Evolutionary conservation across 2,329 filamentous ascomycete genomes (phyloP).

Genomic region (Colletotrichum liaoningense): DNA sequence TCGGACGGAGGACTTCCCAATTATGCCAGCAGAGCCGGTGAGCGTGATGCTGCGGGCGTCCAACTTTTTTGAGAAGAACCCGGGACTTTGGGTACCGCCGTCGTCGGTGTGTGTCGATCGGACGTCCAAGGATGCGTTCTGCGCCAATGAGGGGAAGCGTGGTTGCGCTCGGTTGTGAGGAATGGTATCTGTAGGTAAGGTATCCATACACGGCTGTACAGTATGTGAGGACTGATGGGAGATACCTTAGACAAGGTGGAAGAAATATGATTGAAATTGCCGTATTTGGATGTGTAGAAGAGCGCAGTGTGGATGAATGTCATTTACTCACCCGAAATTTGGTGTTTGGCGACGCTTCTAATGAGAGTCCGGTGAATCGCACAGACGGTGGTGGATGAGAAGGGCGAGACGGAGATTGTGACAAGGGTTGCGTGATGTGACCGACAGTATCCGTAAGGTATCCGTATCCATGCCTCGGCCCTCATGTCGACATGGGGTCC

Average conservation of each 20-base stretch:
- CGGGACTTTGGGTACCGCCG: conserved; percentile 49
- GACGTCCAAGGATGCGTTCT: conserved; percentile 1
- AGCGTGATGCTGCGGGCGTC: conserved; percentile 60
- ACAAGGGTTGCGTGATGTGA: not conserved
- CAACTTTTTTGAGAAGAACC: conserved; percentile 64
- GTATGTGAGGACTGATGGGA: no score
- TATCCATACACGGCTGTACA: not conserved
- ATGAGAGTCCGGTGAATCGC: not conserved
- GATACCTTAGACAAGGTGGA: not conserved
- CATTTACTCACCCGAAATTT: not conserved
- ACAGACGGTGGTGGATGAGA: not conserved
- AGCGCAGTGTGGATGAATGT: not conserved
- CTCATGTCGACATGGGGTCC: not conserved
- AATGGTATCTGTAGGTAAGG: not conserved
- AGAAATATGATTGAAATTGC: not conserved
- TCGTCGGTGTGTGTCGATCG: not conserved
- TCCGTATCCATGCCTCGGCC: no score
- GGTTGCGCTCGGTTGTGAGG: not conserved
- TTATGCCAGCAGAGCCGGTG: conserved; percentile 69
- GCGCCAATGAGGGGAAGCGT: not conserved
- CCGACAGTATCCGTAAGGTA: not conserved
- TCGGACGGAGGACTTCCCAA: conserved; percentile 66
- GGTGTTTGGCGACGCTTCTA: not conserved
- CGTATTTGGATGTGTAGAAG: not conserved
- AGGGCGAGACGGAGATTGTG: not conserved